A percentile compares a stretch with the other conserved stretches of the same genome.
Conservation (phyloP, 177 flowering plant genomes). For the Vitis hybrid region DNA sequence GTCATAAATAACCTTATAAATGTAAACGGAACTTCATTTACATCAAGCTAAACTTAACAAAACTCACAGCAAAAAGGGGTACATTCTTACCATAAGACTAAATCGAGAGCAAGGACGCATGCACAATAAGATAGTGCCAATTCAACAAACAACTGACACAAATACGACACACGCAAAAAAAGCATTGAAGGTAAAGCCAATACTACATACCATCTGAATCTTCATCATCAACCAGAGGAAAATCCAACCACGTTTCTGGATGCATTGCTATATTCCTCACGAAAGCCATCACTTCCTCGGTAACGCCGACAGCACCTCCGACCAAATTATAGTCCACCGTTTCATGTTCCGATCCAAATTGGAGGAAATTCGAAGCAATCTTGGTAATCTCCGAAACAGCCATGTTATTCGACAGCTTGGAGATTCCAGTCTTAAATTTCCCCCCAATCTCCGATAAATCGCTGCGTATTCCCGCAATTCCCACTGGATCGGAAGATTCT, state of each 20-base stretch:
- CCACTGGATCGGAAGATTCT: slow-evolving; percentile 16
- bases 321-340: slow-evolving; percentile 9
- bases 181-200: not conserved
- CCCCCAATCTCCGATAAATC: slow-evolving; percentile 75
- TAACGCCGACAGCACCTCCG: slow-evolving; percentile 47
- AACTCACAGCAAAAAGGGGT: no score
- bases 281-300: slow-evolving; percentile 56
- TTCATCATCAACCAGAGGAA: slow-evolving; percentile 50
- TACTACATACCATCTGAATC: slow-evolving; percentile 36
- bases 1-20: no score
- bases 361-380: slow-evolving; percentile 61
- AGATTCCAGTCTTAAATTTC: slow-evolving; percentile 52
- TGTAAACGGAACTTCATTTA: no score
- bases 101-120: no score
- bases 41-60: no score
- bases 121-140: no score
- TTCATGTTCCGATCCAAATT: slow-evolving; percentile 41
- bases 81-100: no score
- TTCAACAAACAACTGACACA: not conserved
- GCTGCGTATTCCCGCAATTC: slow-evolving; percentile 50
- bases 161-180: not conserved
- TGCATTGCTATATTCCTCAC: slow-evolving; percentile 51
- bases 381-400: slow-evolving; percentile 62
- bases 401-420: slow-evolving; percentile 49
- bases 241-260: slow-evolving; percentile 73